These are phyloP conservation scores for Oryza glaberrima DNA, from an alignment of 176 grass and related monocot genomes.

Conservation along the genomic window DNA sequence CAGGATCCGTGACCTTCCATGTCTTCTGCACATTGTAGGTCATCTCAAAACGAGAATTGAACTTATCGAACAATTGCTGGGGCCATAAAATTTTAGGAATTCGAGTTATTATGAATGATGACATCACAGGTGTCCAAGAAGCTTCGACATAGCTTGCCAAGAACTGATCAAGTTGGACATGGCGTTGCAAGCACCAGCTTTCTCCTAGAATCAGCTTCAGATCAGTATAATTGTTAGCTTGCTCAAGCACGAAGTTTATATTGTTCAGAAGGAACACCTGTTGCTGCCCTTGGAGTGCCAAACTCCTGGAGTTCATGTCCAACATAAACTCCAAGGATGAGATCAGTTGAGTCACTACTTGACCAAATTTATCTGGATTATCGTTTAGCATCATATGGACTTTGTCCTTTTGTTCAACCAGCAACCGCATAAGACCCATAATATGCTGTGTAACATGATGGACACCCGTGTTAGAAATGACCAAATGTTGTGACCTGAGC, in stretches of 20 bases:
- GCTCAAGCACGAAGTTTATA: slow-evolving; percentile 9
- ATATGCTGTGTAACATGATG: background rate
- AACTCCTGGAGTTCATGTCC: background rate
- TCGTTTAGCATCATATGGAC: slow-evolving; percentile 11
- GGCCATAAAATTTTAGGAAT: background rate
- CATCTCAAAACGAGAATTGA: background rate
- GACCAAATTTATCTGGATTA: background rate
- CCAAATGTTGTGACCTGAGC: background rate
- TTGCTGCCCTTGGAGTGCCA: slow-evolving; percentile 19
- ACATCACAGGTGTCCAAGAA: slow-evolving; percentile 16
- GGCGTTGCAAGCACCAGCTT: background rate
- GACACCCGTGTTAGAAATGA: slow-evolving; percentile 15
- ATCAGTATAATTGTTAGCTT: background rate
- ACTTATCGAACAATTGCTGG: background rate
- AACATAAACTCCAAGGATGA: background rate
- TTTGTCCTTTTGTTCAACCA: slow-evolving; percentile 5
- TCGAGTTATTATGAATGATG: background rate
- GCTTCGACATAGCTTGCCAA: background rate
- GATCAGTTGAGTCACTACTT: background rate
- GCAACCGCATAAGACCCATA: background rate
- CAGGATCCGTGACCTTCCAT: slow-evolving; percentile 22
- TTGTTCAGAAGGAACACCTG: slow-evolving; percentile 28
- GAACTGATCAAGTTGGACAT: background rate
- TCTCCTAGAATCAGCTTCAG: background rate
- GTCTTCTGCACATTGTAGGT: background rate